A percentile compares a stretch with the other conserved stretches of the same genome.
Evolutionary conservation across 2,329 filamentous ascomycete species (phyloP).

Genomic region (Coniochaeta hoffmannii): DNA sequence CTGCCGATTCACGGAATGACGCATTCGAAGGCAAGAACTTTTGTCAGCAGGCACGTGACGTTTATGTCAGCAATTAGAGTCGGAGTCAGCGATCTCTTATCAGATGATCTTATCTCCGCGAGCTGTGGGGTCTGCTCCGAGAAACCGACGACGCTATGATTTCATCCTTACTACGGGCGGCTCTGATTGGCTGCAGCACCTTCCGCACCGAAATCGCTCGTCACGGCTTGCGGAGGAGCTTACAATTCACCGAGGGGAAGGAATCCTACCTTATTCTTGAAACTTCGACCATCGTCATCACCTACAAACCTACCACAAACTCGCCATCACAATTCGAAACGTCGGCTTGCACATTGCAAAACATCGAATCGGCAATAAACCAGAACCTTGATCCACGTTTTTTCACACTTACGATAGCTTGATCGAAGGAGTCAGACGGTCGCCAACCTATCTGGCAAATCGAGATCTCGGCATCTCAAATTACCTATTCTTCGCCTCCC

Average conservation of each 20-base stretch:
- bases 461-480: background rate
- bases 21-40: no score
- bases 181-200: background rate
- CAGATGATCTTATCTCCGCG: constrained; percentile 3
- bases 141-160: background rate
- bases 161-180: background rate
- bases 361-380: no score
- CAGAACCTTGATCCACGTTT: background rate
- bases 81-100: no score
- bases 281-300: background rate
- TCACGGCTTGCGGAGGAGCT: background rate
- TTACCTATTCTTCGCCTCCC: background rate
- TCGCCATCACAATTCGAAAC: background rate
- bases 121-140: background rate
- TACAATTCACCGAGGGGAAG: background rate
- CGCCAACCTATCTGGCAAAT: background rate
- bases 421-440: background rate
- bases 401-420: background rate
- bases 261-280: background rate
- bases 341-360: background rate
- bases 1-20: no score
- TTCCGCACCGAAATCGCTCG: constrained; percentile 1
- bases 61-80: no score
- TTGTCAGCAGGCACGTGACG: no score
- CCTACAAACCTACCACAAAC: background rate